A percentile compares a stretch with the other conserved stretches of the same genome.
phyloP scores from a whole-genome alignment of 257 asterid genomes.

The Solanum clarkiae region DNA sequence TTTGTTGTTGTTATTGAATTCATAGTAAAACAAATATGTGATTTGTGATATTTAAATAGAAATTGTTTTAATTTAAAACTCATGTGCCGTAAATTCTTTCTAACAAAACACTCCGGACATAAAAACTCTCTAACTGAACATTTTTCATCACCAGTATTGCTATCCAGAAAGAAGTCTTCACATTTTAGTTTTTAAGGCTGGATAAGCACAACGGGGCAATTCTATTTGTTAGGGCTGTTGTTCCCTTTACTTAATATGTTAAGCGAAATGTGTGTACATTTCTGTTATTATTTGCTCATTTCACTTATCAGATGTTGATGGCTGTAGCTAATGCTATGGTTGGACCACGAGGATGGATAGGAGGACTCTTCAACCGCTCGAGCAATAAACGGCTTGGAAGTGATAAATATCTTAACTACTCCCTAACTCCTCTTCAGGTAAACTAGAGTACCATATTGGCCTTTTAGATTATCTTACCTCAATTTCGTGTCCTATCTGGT shows the following conservation, averaged over 20 bases:
- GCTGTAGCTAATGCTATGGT: constrained; percentile 95
- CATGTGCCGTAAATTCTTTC: not conserved
- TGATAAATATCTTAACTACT: constrained; percentile 35
- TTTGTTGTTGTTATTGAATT: not conserved
- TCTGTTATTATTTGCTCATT: not conserved
- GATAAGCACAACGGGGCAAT: not conserved
- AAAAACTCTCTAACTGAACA: not conserved
- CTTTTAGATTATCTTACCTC: not conserved
- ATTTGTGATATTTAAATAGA: not conserved
- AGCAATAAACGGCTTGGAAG: constrained; percentile 52
- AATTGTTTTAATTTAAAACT: not conserved
- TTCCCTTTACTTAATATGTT: not conserved
- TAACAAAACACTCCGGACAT: not conserved
- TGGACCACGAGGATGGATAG: constrained; percentile 94
- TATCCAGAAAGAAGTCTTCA: not conserved
- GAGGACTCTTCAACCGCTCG: constrained; percentile 68
- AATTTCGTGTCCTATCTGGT: not conserved
- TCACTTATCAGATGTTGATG: not conserved
- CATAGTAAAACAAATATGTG: not conserved
- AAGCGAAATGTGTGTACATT: not conserved
- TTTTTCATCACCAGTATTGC: not conserved
- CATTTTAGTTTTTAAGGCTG: not conserved
- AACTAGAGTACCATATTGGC: not conserved
- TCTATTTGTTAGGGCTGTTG: not conserved
- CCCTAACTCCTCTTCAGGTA: constrained; percentile 64